Conservation (phyloP, 441 rosid genomes). For the Aleurites moluccanus region DNA sequence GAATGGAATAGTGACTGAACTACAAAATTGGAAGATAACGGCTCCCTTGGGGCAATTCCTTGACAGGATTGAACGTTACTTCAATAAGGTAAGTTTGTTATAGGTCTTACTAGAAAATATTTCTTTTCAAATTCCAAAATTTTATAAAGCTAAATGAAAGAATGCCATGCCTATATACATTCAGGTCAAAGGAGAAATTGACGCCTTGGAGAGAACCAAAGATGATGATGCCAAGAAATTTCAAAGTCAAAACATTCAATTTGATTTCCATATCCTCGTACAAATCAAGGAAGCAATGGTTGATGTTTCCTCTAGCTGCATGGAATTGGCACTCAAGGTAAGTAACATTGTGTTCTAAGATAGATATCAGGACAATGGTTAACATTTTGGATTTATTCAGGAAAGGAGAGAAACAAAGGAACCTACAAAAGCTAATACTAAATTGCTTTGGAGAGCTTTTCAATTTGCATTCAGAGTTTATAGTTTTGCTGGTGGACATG, state of each 20-base stretch:
- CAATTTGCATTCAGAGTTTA: constrained; percentile 57
- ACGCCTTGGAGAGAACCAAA: constrained; percentile 72
- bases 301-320: constrained; percentile 87
- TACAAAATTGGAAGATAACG: constrained; percentile 61
- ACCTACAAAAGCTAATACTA: constrained; percentile 24
- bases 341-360: background rate
- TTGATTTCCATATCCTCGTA: constrained; percentile 70
- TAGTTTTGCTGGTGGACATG: constrained; percentile 60
- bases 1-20: constrained; percentile 50
- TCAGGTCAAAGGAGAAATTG: constrained; percentile 77
- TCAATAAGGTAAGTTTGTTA: constrained; percentile 53
- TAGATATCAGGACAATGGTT: background rate
- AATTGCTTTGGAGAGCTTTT: constrained; percentile 59
- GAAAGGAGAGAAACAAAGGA: constrained; percentile 49
- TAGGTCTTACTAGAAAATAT: background rate
- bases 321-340: constrained; percentile 89
- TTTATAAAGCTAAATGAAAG: background rate
- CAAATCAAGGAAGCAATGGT: constrained; percentile 89
- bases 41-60: constrained; percentile 63
- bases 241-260: constrained; percentile 62
- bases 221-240: constrained; percentile 88
- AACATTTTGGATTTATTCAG: constrained; percentile 21
- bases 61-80: constrained; percentile 73
- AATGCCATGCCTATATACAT: background rate
- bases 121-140: background rate